A percentile compares a stretch with the other conserved stretches of the same genome.
Evolutionary conservation across 225 moss, liverwort and hornwort genomes (phyloP).

Genomic region (Takakia lepidozioides): DNA sequence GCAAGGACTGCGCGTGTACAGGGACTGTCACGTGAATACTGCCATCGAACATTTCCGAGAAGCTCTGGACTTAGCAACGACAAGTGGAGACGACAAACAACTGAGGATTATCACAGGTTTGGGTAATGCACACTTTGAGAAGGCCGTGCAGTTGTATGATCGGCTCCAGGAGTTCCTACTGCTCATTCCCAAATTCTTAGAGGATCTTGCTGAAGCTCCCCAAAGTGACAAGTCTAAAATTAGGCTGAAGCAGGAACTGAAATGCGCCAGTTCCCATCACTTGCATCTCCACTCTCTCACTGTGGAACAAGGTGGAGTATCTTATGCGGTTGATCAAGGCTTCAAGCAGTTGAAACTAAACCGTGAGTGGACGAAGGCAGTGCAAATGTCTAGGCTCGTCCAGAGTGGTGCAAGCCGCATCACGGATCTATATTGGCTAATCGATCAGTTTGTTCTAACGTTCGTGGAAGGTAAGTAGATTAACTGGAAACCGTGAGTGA

Average conservation of each 20-base stretch:
- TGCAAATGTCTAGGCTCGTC: not conserved
- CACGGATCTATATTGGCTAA: not conserved
- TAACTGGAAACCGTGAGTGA: not conserved
- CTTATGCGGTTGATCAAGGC: not conserved
- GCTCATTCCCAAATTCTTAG: too few relatives aligned
- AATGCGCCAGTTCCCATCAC: too few relatives aligned
- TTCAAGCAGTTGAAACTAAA: too few relatives aligned
- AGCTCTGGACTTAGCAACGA: conserved; percentile 7
- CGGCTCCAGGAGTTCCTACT: too few relatives aligned
- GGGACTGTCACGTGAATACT: too few relatives aligned
- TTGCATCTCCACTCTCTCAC: not conserved
- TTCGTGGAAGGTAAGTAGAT: not conserved
- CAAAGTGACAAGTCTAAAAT: too few relatives aligned
- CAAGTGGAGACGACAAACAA: not conserved
- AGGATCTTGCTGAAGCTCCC: too few relatives aligned
- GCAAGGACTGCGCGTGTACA: too few relatives aligned
- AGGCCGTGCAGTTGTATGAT: not conserved
- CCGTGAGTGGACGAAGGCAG: too few relatives aligned
- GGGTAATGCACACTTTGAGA: not conserved
- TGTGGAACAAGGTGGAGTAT: not conserved
- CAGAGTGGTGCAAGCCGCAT: not conserved
- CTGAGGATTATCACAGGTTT: not conserved
- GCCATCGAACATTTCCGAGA: conserved; percentile 4
- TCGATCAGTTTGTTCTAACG: not conserved
- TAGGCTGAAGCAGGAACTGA: too few relatives aligned